These are phyloP conservation scores for Monilinia vaccinii-corymbosi DNA, from an alignment of 2,329 filamentous ascomycete genomes.

Conservation along the genomic window DNA sequence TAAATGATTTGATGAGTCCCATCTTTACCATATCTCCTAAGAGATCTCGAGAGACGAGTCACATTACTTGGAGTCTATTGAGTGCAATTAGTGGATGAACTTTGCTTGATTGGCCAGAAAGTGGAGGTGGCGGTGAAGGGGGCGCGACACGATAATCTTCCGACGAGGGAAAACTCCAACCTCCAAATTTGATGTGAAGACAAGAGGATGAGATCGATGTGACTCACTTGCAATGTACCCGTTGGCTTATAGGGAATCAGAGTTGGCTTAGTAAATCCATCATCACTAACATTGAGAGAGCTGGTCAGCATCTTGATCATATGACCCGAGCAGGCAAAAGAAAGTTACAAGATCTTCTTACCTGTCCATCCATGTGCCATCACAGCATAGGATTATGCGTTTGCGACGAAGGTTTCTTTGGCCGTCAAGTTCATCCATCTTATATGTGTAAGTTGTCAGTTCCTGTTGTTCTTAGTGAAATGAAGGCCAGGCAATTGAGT, in stretches of 20 bases:
- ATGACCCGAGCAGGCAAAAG: neutral
- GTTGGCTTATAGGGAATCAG: slow-evolving; percentile 48
- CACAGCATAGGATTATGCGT: slow-evolving; percentile 27
- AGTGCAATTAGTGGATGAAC: neutral
- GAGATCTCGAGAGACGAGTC: slow-evolving; percentile 48
- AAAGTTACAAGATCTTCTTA: slow-evolving; percentile 6
- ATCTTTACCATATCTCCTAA: slow-evolving; percentile 42
- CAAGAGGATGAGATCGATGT: neutral
- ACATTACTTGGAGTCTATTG: slow-evolving; percentile 47
- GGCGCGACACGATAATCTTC: neutral
- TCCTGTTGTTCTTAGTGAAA: slow-evolving; percentile 1
- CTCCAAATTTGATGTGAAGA: neutral
- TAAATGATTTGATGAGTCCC: slow-evolving; percentile 47
- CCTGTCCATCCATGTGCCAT: slow-evolving; percentile 29
- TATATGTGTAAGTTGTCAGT: neutral
- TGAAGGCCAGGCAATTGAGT: neutral
- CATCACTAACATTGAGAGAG: slow-evolving; percentile 16
- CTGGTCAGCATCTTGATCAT: neutral
- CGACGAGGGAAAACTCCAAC: neutral
- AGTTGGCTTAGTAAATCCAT: slow-evolving; percentile 25
- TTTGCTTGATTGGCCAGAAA: neutral
- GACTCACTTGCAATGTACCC: slow-evolving; percentile 32
- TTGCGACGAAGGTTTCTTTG: slow-evolving; percentile 10
- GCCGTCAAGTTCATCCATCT: slow-evolving; percentile 3
- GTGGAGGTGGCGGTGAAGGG: slow-evolving; percentile 5